These are phyloP conservation scores for Fusarium begoniae DNA, from an alignment of 2,329 filamentous ascomycete species.

Conservation along the genomic window DNA sequence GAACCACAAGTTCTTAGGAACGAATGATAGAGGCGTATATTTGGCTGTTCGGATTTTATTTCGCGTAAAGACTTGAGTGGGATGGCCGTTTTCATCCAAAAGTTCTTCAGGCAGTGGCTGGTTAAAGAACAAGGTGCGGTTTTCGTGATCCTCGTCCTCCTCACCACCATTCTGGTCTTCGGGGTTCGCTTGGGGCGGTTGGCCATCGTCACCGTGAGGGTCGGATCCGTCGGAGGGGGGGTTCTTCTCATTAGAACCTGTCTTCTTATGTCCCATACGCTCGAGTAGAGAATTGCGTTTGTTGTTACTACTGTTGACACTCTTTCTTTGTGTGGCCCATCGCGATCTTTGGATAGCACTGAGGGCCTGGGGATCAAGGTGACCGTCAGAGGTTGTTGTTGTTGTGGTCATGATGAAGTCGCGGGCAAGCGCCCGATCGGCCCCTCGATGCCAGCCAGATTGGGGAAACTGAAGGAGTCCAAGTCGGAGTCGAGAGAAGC, in stretches of 20 bases:
- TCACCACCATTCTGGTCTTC: slow-evolving; percentile 49
- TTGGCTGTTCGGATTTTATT: slow-evolving; percentile 99
- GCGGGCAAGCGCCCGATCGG: slow-evolving; percentile 53
- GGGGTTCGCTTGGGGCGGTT: slow-evolving; percentile 43
- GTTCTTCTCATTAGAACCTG: slow-evolving; percentile 75
- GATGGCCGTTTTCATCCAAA: slow-evolving; percentile 82
- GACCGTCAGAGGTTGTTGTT: slow-evolving; percentile 43
- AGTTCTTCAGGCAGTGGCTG: slow-evolving; percentile 77
- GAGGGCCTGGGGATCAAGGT: slow-evolving; percentile 37
- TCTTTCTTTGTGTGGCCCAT: slow-evolving; percentile 95
- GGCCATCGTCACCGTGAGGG: slow-evolving; percentile 35
- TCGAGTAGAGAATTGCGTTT: slow-evolving; percentile 88
- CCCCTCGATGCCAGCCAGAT: slow-evolving; percentile 50
- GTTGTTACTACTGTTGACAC: slow-evolving; percentile 75
- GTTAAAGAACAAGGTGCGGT: slow-evolving; percentile 84
- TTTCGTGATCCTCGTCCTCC: slow-evolving; percentile 53
- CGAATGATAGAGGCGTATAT: slow-evolving; percentile 93
- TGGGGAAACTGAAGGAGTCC: slow-evolving; percentile 33
- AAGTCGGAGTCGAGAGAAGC: slow-evolving; percentile 27
- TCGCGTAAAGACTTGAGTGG: slow-evolving; percentile 74
- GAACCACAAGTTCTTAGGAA: slow-evolving; percentile 96
- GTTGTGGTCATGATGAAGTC: slow-evolving; percentile 48
- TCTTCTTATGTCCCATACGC: slow-evolving; percentile 73
- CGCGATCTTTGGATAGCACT: slow-evolving; percentile 76
- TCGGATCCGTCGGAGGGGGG: slow-evolving; percentile 50